Evolutionary conservation across 2,329 filamentous ascomycete genomes (phyloP).

Genomic region (Dendryphion nanum): DNA sequence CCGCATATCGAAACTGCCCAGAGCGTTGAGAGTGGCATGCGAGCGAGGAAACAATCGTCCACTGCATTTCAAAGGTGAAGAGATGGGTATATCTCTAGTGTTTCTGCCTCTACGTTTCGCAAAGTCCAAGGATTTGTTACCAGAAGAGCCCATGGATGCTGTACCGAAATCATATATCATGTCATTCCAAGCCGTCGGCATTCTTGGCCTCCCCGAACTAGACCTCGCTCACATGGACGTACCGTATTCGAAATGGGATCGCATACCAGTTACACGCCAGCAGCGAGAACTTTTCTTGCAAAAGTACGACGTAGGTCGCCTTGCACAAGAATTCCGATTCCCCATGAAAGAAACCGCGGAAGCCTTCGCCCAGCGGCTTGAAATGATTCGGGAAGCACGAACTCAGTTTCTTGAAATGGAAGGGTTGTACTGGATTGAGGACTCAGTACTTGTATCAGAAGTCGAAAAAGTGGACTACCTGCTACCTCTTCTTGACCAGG

Average conservation of each 20-base stretch:
- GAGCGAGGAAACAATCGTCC: slow-evolving; percentile 37
- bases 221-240: slow-evolving; percentile 32
- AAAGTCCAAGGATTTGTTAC: slow-evolving; percentile 29
- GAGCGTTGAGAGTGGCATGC: slow-evolving; percentile 36
- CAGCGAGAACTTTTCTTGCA: slow-evolving; percentile 37
- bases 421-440: slow-evolving; percentile 39
- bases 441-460: slow-evolving; percentile 23
- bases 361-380: slow-evolving; percentile 35
- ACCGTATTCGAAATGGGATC: slow-evolving; percentile 38
- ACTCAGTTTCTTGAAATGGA: slow-evolving; percentile 39
- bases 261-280: slow-evolving; percentile 30
- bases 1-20: slow-evolving; percentile 36
- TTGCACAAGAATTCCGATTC: slow-evolving; percentile 40
- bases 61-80: slow-evolving; percentile 38
- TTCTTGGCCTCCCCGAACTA: slow-evolving; percentile 41
- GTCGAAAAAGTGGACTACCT: slow-evolving; percentile 29
- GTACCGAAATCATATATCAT: slow-evolving; percentile 33
- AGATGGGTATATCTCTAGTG: slow-evolving; percentile 38
- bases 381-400: slow-evolving; percentile 34
- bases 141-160: slow-evolving; percentile 13
- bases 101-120: slow-evolving; percentile 39
- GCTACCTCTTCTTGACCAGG: slow-evolving; percentile 26
- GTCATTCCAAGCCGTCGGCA: slow-evolving; percentile 40
- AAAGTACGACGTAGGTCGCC: slow-evolving; percentile 37
- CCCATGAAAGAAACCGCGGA: slow-evolving; percentile 38